Conservation (phyloP, 345 rosid genomes). For the Hibiscus trionum region DNA sequence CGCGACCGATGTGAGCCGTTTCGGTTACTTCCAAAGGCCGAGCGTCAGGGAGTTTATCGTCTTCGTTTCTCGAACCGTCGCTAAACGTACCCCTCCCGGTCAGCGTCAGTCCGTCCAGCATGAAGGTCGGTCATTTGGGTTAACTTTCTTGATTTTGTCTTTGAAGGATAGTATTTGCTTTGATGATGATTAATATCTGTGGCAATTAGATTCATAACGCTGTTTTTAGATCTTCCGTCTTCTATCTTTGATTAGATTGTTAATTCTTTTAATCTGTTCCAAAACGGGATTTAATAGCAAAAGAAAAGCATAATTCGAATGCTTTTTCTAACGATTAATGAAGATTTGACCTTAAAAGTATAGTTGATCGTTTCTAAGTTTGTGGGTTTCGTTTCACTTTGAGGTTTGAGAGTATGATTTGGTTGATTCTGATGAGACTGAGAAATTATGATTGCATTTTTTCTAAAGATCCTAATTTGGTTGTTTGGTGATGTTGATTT, state of each 20-base stretch:
- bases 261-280: neutral
- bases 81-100: slow-evolving; percentile 72
- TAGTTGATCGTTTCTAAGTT: neutral
- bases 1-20: slow-evolving; percentile 76
- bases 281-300: neutral
- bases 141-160: neutral
- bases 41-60: slow-evolving; percentile 79
- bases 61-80: slow-evolving; percentile 94
- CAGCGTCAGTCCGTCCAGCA: slow-evolving; percentile 96
- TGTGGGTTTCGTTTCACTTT: neutral
- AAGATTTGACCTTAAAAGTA: neutral
- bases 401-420: neutral
- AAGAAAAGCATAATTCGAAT: neutral
- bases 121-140: slow-evolving; percentile 45
- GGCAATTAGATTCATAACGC: neutral
- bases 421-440: neutral
- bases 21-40: slow-evolving; percentile 85
- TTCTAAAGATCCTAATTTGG: neutral
- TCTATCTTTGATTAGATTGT: neutral
- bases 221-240: neutral
- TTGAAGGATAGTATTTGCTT: neutral
- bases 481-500: slow-evolving; percentile 12
- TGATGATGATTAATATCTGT: neutral
- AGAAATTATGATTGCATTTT: neutral
- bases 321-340: neutral